Conservation (phyloP, 2,329 filamentous ascomycete genomes). For the Ophiostoma australiae region DNA sequence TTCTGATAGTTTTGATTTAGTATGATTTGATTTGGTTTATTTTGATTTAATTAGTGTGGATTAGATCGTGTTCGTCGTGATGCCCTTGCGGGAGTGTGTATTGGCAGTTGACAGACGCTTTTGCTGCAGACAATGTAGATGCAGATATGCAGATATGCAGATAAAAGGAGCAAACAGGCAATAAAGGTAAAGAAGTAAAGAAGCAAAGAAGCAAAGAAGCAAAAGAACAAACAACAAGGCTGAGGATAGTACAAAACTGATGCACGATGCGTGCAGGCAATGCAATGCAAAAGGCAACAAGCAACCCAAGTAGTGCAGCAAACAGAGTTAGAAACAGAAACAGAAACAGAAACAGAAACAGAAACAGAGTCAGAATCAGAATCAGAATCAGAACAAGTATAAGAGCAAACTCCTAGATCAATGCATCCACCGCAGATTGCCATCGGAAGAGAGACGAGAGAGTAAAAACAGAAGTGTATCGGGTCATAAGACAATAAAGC, state of each 20-base stretch:
- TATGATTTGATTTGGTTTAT: background rate
- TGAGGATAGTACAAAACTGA: too few relatives aligned
- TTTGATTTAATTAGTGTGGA: too few relatives aligned
- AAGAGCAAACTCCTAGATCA: background rate
- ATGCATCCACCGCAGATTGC: background rate
- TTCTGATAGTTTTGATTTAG: too few relatives aligned
- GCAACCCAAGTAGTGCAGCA: background rate
- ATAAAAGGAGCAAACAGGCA: too few relatives aligned
- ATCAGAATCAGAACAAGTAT: background rate
- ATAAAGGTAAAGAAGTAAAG: too few relatives aligned
- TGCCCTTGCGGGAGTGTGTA: conserved; percentile 5
- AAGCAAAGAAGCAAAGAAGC: background rate
- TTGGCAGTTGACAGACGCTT: background rate
- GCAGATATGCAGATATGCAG: too few relatives aligned
- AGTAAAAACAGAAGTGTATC: background rate
- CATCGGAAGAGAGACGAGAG: background rate
- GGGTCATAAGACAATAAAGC: background rate
- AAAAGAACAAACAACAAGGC: background rate
- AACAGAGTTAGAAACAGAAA: background rate
- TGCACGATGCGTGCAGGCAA: too few relatives aligned
- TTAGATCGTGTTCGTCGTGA: conserved; percentile 4
- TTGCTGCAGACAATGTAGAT: background rate
- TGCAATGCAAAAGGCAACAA: too few relatives aligned
- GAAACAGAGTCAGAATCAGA: too few relatives aligned
- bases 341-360: too few relatives aligned